Evolutionary conservation across 148 eudicot species (phyloP), one percentile per base, ranked within the genome.

Genomic region (Oxyria digyna): DNA sequence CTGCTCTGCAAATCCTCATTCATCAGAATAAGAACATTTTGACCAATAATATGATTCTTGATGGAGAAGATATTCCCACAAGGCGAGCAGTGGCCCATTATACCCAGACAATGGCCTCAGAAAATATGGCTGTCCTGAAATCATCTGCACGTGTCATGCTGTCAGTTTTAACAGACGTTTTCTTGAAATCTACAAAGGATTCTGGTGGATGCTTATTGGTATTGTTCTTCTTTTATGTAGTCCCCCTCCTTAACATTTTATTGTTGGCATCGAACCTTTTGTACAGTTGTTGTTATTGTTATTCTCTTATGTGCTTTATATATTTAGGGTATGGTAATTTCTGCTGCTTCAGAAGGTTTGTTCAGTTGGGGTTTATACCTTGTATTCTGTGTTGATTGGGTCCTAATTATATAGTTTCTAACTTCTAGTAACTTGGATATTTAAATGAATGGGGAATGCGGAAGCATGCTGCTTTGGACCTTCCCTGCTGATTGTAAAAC

Each of bases 191-290:
- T 18, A 66, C 83, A 13, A 87, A 74, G 72, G 96, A 88, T 83
- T 83, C 83, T 32, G 84, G 87, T 48, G 99, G 97, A 75, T 67
- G 82, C 72, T 83, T 95, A 75, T 93, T 78, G 97, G 99, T 95
- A 86, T 63, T 73, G 20, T 32, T 26, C 24, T 65, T 37, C 29
- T 23, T 43, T 52, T 23, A 52, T 52, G 29, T n/a, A 13, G 20
- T 21, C 62, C 62, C 31, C 21, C 62, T 24, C 15, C 31, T 50
- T 50, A 21, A 12, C 59, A 50, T 50, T 7, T 20, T 21, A 21
- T 8, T 23, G 1, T 50, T 21, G 3, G 38, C 6, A 35, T 35
- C 3, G 38, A 35, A n/a, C n/a, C n/a, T n/a, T n/a, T n/a, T n/a
- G n/a, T n/a, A n/a, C n/a, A n/a, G n/a, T n/a, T n/a, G n/a, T n/a